Evolutionary conservation across 768 basidiomycete genomes (phyloP).

Genomic region (Asterophora lycoperdoides): DNA sequence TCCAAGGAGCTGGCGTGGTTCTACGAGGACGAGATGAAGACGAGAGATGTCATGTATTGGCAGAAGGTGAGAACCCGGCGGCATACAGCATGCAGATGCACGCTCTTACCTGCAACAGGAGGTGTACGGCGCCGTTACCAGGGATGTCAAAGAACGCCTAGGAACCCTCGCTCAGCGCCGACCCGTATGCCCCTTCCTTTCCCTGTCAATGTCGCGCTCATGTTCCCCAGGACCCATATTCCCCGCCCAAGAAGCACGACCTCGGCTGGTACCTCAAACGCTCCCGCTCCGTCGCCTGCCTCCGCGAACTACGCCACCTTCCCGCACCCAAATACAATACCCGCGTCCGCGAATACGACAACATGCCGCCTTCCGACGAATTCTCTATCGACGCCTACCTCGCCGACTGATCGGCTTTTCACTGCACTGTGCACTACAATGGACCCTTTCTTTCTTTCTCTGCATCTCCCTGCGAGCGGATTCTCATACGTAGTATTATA

Average conservation of each 20-base stretch:
- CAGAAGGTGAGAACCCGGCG: constrained; percentile 22
- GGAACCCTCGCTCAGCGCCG: constrained; percentile 22
- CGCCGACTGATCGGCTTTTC: background rate
- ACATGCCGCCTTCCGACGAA: background rate
- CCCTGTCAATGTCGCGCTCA: background rate
- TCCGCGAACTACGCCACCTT: constrained; percentile 29
- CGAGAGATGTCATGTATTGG: constrained; percentile 32
- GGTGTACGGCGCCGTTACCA: constrained; percentile 26
- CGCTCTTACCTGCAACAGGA: constrained; percentile 22
- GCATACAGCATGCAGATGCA: too few relatives aligned
- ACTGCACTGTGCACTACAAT: background rate
- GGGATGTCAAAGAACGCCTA: constrained; percentile 28
- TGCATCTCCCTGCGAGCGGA: background rate
- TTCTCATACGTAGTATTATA: background rate
- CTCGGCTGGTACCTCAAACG: constrained; percentile 38
- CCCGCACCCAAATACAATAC: constrained; percentile 2
- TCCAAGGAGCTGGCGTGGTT: constrained; percentile 31
- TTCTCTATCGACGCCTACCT: constrained; percentile 2
- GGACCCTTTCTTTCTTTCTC: background rate
- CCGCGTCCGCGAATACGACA: constrained; percentile 1
- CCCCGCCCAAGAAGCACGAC: constrained; percentile 31
- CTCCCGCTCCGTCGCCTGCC: constrained; percentile 32
- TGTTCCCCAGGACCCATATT: constrained; percentile 32
- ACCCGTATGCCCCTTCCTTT: constrained; percentile 21
- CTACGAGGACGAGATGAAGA: constrained; percentile 33